Evolutionary conservation across 495 filamentous ascomycete genomes (phyloP).

Genomic region (Tuber umbilicatum): DNA sequence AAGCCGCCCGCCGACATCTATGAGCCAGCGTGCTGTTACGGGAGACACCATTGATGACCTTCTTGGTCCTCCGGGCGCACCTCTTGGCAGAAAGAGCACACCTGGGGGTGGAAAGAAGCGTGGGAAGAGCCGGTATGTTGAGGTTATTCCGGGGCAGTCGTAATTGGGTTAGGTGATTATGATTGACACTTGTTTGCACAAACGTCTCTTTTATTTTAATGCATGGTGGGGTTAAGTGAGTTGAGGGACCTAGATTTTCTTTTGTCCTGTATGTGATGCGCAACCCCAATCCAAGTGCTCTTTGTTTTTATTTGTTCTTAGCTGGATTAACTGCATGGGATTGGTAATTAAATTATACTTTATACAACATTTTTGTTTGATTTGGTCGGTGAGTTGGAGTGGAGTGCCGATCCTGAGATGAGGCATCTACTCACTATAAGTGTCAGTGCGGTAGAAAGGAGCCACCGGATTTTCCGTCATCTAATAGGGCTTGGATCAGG

Average conservation of each 20-base stretch:
- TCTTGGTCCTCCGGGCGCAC: constrained; percentile 39
- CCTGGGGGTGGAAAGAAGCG: constrained; percentile 35
- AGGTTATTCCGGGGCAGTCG: constrained; percentile 40
- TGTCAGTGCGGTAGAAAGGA: background rate
- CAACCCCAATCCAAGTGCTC: background rate
- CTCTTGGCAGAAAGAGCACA: constrained; percentile 28
- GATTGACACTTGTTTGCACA: constrained; percentile 22
- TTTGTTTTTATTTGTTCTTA: background rate
- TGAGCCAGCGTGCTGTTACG: constrained; percentile 19
- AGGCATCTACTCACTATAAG: background rate
- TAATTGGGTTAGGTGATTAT: constrained; percentile 19
- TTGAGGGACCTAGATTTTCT: constrained; percentile 1
- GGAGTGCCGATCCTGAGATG: background rate
- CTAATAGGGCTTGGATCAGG: background rate
- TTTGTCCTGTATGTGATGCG: constrained; percentile 16
- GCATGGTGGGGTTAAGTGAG: background rate
- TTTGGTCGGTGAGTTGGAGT: background rate
- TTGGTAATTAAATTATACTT: background rate
- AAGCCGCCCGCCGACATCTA: constrained; percentile 42
- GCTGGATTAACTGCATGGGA: background rate
- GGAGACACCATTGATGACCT: constrained; percentile 43
- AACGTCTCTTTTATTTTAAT: constrained; percentile 18
- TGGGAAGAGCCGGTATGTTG: constrained; percentile 40
- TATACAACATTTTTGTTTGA: background rate
- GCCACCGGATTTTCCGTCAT: background rate